Evolutionary conservation across 495 filamentous ascomycete species (phyloP).

Genomic region (Podospora didyma): DNA sequence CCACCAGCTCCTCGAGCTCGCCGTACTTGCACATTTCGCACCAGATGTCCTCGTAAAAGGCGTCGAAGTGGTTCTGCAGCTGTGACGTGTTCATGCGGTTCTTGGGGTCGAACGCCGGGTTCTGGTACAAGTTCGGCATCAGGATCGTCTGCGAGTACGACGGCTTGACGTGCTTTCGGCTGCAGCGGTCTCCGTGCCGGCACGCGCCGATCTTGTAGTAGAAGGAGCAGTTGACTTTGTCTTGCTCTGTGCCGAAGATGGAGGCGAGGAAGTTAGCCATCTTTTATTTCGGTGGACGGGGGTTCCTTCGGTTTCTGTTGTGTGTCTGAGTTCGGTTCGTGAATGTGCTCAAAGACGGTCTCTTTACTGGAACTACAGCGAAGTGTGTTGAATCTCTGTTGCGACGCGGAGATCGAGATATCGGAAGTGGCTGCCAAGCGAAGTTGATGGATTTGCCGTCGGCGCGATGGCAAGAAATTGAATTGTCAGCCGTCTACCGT

Average conservation of each 20-base stretch:
- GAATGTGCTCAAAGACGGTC: not conserved
- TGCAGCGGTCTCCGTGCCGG: constrained; percentile 96
- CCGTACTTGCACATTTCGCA: constrained; percentile 97
- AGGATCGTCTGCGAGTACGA: constrained; percentile 97
- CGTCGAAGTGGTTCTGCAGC: constrained; percentile 98
- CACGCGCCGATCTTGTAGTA: constrained; percentile 80
- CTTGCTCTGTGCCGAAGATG: constrained; percentile 99
- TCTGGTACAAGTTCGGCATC: constrained; percentile 98
- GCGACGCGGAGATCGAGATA: not conserved
- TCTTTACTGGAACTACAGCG: not conserved
- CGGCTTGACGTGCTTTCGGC: constrained; percentile 97
- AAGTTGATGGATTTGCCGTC: not conserved
- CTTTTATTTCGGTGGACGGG: constrained; percentile 11
- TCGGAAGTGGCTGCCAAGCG: not conserved
- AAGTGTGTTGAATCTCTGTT: too few relatives aligned
- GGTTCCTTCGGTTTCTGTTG: not conserved
- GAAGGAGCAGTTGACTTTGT: constrained; percentile 65
- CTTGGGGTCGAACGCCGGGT: constrained; percentile 95
- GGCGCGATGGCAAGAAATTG: constrained; percentile 2
- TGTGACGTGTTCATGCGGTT: constrained; percentile 92
- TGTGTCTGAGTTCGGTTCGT: not conserved
- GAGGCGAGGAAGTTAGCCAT: constrained; percentile 97
- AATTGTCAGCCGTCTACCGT: not conserved
- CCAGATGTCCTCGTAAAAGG: constrained; percentile 99
- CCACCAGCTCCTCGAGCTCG: constrained; percentile 83